These are phyloP conservation scores for Ogataea nonfermentans DNA, from an alignment of 805 yeast genomes.

Conservation along the genomic window DNA sequence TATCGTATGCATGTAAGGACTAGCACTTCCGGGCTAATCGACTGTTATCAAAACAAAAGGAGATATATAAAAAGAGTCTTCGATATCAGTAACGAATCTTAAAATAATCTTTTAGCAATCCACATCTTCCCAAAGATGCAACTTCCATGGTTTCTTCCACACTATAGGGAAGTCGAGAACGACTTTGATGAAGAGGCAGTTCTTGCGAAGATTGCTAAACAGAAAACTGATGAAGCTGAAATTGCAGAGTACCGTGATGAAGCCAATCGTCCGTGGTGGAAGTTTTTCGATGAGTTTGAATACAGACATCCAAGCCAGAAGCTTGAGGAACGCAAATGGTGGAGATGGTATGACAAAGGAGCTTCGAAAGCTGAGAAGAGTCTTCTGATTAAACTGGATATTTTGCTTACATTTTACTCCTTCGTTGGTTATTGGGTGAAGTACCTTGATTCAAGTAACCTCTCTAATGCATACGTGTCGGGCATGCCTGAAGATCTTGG, in stretches of 20 bases:
- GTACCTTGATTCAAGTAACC: constrained; percentile 56
- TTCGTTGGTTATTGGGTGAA: constrained; percentile 42
- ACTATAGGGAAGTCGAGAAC: too few relatives aligned
- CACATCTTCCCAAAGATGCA: too few relatives aligned
- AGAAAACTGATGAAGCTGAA: too few relatives aligned
- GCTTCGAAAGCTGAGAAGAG: constrained; percentile 48
- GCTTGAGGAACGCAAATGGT: constrained; percentile 43
- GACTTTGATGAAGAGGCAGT: too few relatives aligned
- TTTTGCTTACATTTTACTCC: constrained; percentile 29
- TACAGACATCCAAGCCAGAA: constrained; percentile 43
- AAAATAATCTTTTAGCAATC: not conserved
- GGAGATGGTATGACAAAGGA: constrained; percentile 49
- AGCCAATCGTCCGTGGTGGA: constrained; percentile 53
- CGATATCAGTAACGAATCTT: not conserved
- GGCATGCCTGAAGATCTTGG: constrained; percentile 55
- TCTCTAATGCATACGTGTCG: constrained; percentile 61
- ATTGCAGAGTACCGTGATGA: constrained; percentile 45
- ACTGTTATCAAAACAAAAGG: not conserved
- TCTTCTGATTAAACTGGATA: constrained; percentile 39
- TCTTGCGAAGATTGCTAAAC: too few relatives aligned
- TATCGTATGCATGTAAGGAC: too few relatives aligned
- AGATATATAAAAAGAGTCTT: not conserved
- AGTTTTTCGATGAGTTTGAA: constrained; percentile 60
- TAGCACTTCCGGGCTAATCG: not conserved
- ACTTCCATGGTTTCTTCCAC: too few relatives aligned